Percentiles rank a stretch among this genome's conserved stretches.
phyloP scores from a whole-genome alignment of 176 grass and related monocot species.

The Aegilops bicornis region DNA sequence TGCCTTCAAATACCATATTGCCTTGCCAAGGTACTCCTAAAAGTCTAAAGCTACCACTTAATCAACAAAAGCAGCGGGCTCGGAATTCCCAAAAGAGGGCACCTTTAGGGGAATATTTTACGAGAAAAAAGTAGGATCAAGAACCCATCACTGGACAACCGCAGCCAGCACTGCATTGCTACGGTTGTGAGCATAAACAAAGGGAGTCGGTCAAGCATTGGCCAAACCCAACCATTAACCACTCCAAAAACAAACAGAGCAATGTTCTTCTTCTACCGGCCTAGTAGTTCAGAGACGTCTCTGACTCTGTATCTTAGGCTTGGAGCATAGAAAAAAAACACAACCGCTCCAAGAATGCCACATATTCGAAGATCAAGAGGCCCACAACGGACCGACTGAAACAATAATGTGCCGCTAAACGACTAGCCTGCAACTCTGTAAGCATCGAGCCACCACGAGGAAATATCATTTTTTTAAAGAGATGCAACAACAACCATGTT shows the following conservation, averaged over 20 bases:
- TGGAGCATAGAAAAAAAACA: constrained; percentile 12
- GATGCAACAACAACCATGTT: background rate
- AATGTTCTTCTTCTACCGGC: constrained; percentile 21
- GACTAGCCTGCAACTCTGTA: constrained; percentile 30
- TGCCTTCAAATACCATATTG: constrained; percentile 14
- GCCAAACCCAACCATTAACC: constrained; percentile 22
- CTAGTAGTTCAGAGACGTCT: constrained; percentile 35
- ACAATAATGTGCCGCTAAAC: constrained; percentile 37
- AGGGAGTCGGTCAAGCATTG: constrained; percentile 5
- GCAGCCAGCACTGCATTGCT: background rate
- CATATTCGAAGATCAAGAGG: constrained; percentile 42
- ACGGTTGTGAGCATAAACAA: constrained; percentile 16
- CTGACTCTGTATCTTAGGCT: background rate
- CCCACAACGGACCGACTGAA: constrained; percentile 32
- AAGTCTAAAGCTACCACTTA: constrained; percentile 18
- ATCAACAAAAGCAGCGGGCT: background rate
- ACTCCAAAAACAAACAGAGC: constrained; percentile 21
- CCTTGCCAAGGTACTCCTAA: background rate
- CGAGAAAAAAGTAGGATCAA: constrained; percentile 5
- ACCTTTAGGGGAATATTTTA: background rate
- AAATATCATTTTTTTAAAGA: background rate
- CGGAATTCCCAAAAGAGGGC: background rate
- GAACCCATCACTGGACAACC: background rate
- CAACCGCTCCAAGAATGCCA: constrained; percentile 15
- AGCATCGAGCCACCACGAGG: constrained; percentile 34